Percentiles rank a stretch among this genome's conserved stretches.
Conservation (phyloP, 176 grass and related monocot species). For the Echinochloa phyllopogon region DNA sequence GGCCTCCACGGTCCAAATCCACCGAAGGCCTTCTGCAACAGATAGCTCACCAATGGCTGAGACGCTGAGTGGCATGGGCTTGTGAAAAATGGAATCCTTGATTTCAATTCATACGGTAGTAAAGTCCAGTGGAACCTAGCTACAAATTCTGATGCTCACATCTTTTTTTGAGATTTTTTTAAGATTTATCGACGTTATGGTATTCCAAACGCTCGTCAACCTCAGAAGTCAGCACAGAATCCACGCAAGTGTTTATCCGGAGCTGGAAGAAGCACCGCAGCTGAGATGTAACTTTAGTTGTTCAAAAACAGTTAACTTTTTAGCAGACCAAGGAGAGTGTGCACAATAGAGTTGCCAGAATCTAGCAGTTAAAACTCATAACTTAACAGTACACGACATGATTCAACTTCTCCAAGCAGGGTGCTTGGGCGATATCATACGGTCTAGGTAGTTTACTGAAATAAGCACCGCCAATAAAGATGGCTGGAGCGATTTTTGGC, state of each 20-base stretch:
- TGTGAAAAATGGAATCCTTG: too few relatives aligned
- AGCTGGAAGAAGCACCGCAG: neutral
- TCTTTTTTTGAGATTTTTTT: too few relatives aligned
- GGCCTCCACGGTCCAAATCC: too few relatives aligned
- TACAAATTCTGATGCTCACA: too few relatives aligned
- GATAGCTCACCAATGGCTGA: too few relatives aligned
- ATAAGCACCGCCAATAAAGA: neutral
- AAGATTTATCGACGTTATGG: too few relatives aligned
- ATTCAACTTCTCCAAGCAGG: conserved; percentile 8
- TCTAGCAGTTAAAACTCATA: neutral
- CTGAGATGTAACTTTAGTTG: neutral
- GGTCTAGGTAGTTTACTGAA: neutral
- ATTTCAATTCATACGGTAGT: too few relatives aligned
- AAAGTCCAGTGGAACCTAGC: too few relatives aligned
- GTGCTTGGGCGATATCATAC: neutral
- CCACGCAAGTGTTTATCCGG: neutral
- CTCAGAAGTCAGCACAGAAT: neutral
- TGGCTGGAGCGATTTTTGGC: neutral
- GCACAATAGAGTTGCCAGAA: neutral
- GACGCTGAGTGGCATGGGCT: too few relatives aligned
- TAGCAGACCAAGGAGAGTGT: neutral
- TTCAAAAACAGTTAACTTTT: neutral
- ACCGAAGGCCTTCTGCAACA: too few relatives aligned
- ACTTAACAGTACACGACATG: neutral
- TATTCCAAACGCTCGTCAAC: too few relatives aligned